These are phyloP conservation scores for Glaciozyma antarctica DNA, from an alignment of 768 basidiomycete species.

Conservation along the genomic window DNA sequence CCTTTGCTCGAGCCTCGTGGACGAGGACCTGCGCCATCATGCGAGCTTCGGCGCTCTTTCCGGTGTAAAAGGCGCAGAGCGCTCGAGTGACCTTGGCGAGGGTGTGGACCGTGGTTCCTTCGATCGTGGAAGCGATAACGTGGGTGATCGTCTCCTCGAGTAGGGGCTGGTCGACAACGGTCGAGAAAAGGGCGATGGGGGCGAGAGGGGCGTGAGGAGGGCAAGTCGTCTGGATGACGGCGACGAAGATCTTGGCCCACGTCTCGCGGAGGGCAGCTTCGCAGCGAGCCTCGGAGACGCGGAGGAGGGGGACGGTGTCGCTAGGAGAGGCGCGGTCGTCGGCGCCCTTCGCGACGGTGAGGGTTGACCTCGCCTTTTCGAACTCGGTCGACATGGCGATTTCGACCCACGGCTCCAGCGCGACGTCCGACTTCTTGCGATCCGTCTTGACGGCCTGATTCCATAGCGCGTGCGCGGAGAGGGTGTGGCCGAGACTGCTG, in stretches of 20 bases:
- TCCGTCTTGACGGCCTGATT: slow-evolving; percentile 1
- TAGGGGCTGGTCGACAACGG: neutral
- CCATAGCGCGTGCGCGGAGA: slow-evolving; percentile 22
- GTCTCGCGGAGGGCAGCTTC: slow-evolving; percentile 12
- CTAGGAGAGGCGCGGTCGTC: neutral
- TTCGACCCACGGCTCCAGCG: slow-evolving; percentile 12
- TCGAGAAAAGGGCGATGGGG: neutral
- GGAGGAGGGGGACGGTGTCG: slow-evolving; percentile 26
- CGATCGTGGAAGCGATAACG: slow-evolving; percentile 9
- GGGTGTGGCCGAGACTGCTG: slow-evolving; percentile 3
- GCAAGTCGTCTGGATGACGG: slow-evolving; percentile 13
- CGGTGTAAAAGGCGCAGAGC: slow-evolving; percentile 7
- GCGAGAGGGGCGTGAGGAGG: neutral
- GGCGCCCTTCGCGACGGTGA: neutral
- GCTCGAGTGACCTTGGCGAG: slow-evolving; percentile 8
- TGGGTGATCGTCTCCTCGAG: slow-evolving; percentile 6
- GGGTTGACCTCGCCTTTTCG: neutral
- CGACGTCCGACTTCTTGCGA: slow-evolving; percentile 23
- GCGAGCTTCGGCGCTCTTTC: neutral
- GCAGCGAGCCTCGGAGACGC: slow-evolving; percentile 21
- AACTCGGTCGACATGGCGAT: slow-evolving; percentile 20
- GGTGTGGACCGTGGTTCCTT: slow-evolving; percentile 1
- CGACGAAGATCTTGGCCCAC: slow-evolving; percentile 18
- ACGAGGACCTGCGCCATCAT: neutral
- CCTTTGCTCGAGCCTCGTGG: neutral